Percentiles rank a stretch among this genome's conserved stretches.
Evolutionary conservation across 805 yeast genomes (phyloP).

Genomic region (Pichia cephalocereana): DNA sequence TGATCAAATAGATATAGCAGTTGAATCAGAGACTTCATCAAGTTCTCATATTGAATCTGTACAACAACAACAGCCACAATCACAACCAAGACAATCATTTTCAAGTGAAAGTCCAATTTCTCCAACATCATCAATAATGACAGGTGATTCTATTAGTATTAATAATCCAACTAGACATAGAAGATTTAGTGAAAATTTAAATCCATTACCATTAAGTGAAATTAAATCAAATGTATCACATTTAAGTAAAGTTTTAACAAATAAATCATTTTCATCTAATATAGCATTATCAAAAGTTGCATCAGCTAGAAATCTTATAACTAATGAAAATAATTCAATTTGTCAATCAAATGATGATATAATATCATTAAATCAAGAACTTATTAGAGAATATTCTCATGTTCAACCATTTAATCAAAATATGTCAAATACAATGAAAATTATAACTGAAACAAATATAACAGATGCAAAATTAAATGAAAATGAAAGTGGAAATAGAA

Average conservation of each 20-base stretch:
- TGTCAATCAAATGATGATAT: not conserved
- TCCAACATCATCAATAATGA: conserved; percentile 4
- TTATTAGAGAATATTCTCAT: conserved; percentile 28
- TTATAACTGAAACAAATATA: conserved; percentile 27
- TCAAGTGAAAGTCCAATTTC: conserved; percentile 6
- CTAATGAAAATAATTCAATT: not conserved
- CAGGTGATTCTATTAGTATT: not conserved
- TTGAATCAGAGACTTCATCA: not conserved
- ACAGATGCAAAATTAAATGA: conserved; percentile 19
- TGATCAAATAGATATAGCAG: not conserved
- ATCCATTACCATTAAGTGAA: conserved; percentile 4
- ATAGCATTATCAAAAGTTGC: conserved; percentile 21
- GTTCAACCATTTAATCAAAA: conserved; percentile 25
- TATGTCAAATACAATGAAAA: conserved; percentile 21
- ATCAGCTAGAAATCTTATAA: conserved; percentile 18
- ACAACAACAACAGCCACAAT: not conserved
- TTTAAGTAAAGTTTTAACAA: conserved; percentile 3
- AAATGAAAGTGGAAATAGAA: conserved; percentile 7
- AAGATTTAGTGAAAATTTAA: not conserved
- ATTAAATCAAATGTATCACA: conserved; percentile 3
- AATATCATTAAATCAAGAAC: conserved; percentile 20
- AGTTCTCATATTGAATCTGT: no score
- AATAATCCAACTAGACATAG: not conserved
- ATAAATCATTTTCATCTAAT: not conserved
- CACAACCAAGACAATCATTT: not conserved